These are phyloP conservation scores for Ambrosiella xylebori DNA, from an alignment of 2,329 filamentous ascomycete genomes.

Conservation along the genomic window DNA sequence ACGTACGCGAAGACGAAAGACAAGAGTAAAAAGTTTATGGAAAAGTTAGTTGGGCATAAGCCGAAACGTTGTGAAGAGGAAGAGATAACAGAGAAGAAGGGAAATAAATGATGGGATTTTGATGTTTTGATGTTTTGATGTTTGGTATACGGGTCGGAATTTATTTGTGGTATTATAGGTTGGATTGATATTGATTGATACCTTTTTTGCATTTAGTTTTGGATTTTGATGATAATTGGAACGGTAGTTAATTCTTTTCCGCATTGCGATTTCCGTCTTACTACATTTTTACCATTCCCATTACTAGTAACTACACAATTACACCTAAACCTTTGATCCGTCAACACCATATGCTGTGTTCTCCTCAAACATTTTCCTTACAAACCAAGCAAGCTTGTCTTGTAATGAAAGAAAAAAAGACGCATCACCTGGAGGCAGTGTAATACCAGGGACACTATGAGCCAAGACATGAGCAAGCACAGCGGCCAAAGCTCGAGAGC, in stretches of 20 bases:
- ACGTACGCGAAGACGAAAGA: slow-evolving; percentile 53
- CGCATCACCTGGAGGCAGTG: slow-evolving; percentile 15
- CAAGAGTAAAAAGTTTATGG: slow-evolving; percentile 40
- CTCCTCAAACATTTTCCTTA: neutral
- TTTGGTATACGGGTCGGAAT: neutral
- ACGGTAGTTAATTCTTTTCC: too few species aligned
- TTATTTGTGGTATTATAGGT: neutral
- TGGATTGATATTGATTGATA: slow-evolving; percentile 1
- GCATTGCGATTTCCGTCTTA: too few species aligned
- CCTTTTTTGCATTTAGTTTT: neutral
- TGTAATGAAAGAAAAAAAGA: slow-evolving; percentile 7
- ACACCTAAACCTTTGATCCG: neutral
- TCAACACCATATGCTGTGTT: neutral
- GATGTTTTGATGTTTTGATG: neutral
- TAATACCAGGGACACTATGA: slow-evolving; percentile 14
- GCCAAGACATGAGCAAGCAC: slow-evolving; percentile 13
- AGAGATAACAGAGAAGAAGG: slow-evolving; percentile 4
- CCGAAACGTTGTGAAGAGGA: slow-evolving; percentile 1
- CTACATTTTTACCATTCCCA: too few species aligned
- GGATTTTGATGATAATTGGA: neutral
- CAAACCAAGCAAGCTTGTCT: slow-evolving; percentile 5
- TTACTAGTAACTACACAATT: neutral
- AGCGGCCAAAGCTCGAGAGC: slow-evolving; percentile 10
- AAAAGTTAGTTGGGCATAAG: slow-evolving; percentile 9
- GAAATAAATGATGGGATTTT: neutral